Evolutionary conservation across 1,139 yeast genomes (phyloP).

Genomic region (Suhomyces bolitotheri): DNA sequence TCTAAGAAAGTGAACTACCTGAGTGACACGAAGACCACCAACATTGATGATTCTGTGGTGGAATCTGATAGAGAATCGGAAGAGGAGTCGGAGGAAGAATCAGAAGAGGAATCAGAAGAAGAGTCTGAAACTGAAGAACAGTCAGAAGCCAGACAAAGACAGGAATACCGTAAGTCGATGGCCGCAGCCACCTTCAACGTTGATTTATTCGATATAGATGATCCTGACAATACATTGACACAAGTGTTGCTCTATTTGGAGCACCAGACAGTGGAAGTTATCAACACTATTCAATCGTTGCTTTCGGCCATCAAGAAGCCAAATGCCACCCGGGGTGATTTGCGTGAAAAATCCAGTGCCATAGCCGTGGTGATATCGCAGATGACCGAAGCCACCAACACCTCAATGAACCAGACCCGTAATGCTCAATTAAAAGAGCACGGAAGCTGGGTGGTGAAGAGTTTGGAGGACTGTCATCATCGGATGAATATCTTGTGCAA

Average conservation of each 20-base stretch:
- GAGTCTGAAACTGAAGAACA: constrained; percentile 21
- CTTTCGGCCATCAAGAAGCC: constrained; percentile 75
- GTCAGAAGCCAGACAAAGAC: constrained; percentile 44
- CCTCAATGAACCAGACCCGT: constrained; percentile 86
- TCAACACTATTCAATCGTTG: constrained; percentile 82
- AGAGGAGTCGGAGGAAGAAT: constrained; percentile 18
- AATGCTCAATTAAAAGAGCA: constrained; percentile 82
- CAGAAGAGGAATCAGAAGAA: constrained; percentile 20
- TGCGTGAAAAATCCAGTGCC: constrained; percentile 70
- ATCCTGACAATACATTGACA: constrained; percentile 84
- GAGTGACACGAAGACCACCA: constrained; percentile 13
- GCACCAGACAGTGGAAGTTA: constrained; percentile 91
- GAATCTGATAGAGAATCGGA: constrained; percentile 12
- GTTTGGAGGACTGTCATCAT: constrained; percentile 79
- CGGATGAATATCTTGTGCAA: constrained; percentile 71
- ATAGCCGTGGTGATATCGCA: constrained; percentile 76
- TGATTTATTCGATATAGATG: constrained; percentile 74
- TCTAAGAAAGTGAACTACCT: constrained; percentile 18
- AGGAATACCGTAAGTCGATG: constrained; percentile 51
- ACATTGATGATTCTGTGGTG: constrained; percentile 10
- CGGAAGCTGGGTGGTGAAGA: constrained; percentile 87
- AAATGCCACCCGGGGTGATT: constrained; percentile 71
- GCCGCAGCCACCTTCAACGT: constrained; percentile 63
- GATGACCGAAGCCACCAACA: constrained; percentile 89
- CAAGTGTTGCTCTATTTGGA: constrained; percentile 85